Conservation (phyloP, 2,329 filamentous ascomycete species). For the Fusarium sp. region DNA sequence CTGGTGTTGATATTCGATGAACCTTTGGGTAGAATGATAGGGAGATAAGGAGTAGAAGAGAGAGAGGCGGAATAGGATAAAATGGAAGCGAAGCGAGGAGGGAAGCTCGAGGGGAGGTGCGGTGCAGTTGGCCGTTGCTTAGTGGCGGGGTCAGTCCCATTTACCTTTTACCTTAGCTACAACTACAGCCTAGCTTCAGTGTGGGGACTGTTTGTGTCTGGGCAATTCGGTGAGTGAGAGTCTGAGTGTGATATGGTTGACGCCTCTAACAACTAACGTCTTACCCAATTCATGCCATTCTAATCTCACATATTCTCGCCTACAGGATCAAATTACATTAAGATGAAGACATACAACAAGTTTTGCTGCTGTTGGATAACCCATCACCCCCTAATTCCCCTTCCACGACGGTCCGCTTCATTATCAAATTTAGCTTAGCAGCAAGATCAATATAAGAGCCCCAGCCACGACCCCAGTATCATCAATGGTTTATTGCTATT, state of each 20-base stretch:
- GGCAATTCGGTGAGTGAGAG: slow-evolving; percentile 9
- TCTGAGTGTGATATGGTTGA: slow-evolving; percentile 1
- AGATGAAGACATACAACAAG: neutral
- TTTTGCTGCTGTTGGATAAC: neutral
- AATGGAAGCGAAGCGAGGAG: slow-evolving; percentile 34
- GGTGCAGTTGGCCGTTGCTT: slow-evolving; percentile 29
- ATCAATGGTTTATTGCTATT: slow-evolving; percentile 19
- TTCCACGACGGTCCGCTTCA: slow-evolving; percentile 2
- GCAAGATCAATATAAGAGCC: slow-evolving; percentile 29
- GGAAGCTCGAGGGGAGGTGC: slow-evolving; percentile 41
- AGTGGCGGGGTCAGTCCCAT: slow-evolving; percentile 46
- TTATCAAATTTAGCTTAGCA: slow-evolving; percentile 33
- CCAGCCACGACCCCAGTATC: slow-evolving; percentile 29
- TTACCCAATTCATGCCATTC: slow-evolving; percentile 29
- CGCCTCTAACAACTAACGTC: slow-evolving; percentile 26
- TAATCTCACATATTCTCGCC: slow-evolving; percentile 31
- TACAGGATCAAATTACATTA: slow-evolving; percentile 22
- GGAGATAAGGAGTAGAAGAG: slow-evolving; percentile 9
- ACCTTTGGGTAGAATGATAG: slow-evolving; percentile 8
- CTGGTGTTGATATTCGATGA: slow-evolving; percentile 24
- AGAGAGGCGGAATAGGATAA: slow-evolving; percentile 36
- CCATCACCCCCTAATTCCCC: slow-evolving; percentile 12
- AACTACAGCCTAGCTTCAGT: slow-evolving; percentile 21
- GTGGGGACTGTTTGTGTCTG: slow-evolving; percentile 38
- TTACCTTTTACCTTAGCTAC: slow-evolving; percentile 46